A percentile compares a stretch with the other conserved stretches of the same genome.
Conservation (phyloP, 2,329 filamentous ascomycete species). For the Pezicula radicicola region DNA sequence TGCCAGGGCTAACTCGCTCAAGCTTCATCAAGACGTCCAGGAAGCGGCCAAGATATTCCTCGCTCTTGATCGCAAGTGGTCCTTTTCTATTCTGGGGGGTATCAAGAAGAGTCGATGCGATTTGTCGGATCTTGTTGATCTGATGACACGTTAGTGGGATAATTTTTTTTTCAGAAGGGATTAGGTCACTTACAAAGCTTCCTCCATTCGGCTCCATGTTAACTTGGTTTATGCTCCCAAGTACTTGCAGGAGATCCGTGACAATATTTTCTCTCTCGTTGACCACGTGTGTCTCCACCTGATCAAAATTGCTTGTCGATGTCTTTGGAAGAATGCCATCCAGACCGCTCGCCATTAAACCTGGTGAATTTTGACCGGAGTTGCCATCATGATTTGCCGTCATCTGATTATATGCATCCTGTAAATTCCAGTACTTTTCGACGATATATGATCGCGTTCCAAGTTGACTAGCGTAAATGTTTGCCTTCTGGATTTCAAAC, state of each 20-base stretch:
- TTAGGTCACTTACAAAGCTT: slow-evolving; percentile 51
- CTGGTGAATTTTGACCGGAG: slow-evolving; percentile 14
- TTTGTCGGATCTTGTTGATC: slow-evolving; percentile 80
- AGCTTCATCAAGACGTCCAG: slow-evolving; percentile 72
- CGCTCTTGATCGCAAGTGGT: slow-evolving; percentile 53
- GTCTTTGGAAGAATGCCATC: slow-evolving; percentile 28
- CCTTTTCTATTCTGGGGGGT: slow-evolving; percentile 50
- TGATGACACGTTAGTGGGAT: slow-evolving; percentile 3
- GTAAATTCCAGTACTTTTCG: slow-evolving; percentile 78
- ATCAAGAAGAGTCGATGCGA: slow-evolving; percentile 76
- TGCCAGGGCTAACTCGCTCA: slow-evolving; percentile 43
- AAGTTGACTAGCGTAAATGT: slow-evolving; percentile 80
- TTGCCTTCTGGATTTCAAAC: slow-evolving; percentile 88
- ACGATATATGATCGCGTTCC: slow-evolving; percentile 81
- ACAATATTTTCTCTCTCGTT: slow-evolving; percentile 80
- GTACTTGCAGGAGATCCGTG: slow-evolving; percentile 70
- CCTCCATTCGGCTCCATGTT: slow-evolving; percentile 75
- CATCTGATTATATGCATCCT: slow-evolving; percentile 58
- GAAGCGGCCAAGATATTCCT: slow-evolving; percentile 70
- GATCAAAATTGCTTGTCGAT: slow-evolving; percentile 39
- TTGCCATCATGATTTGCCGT: slow-evolving; percentile 21
- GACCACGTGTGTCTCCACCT: slow-evolving; percentile 50
- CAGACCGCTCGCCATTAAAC: slow-evolving; percentile 21
- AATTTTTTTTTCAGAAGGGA: slow-evolving; percentile 3
- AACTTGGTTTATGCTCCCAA: slow-evolving; percentile 76